Conservation (phyloP, 257 asterid genomes). For the Voacanga thouarsii region DNA sequence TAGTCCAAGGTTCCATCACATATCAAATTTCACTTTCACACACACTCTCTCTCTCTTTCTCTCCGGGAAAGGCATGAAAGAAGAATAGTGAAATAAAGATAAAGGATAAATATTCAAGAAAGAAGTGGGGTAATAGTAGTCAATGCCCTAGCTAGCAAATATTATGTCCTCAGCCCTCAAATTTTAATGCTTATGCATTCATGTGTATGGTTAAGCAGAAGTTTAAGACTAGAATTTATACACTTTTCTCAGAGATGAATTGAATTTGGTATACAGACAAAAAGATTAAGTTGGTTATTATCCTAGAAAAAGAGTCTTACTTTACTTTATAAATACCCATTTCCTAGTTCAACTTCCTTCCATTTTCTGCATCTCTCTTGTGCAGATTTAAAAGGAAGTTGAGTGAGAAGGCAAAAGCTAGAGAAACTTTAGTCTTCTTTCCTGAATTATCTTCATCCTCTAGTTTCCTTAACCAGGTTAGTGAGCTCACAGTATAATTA, state of each 20-base stretch:
- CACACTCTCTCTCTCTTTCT: slow-evolving; percentile 10
- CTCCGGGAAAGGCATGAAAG: neutral
- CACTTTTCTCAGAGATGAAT: slow-evolving; percentile 3
- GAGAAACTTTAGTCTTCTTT: slow-evolving; percentile 19
- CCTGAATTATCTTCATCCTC: slow-evolving; percentile 15
- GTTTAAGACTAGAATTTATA: neutral
- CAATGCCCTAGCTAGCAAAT: slow-evolving; percentile 6
- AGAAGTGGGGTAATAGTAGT: neutral
- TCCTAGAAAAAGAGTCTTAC: slow-evolving; percentile 4
- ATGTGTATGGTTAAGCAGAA: neutral
- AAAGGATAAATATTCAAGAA: neutral
- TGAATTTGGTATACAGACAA: neutral
- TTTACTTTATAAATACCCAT: slow-evolving; percentile 42
- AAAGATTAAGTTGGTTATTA: slow-evolving; percentile 15
- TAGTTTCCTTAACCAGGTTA: slow-evolving; percentile 28
- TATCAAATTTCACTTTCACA: slow-evolving; percentile 38
- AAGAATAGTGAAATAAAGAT: neutral
- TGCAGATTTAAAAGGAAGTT: slow-evolving; percentile 26
- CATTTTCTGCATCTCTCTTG: slow-evolving; percentile 42
- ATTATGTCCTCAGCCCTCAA: neutral
- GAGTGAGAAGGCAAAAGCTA: slow-evolving; percentile 26
- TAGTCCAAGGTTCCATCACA: slow-evolving; percentile 43
- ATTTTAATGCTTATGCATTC: neutral
- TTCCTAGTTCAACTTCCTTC: slow-evolving; percentile 37
- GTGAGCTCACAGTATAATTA: slow-evolving; percentile 3